A percentile compares a stretch with the other conserved stretches of the same genome.
Evolutionary conservation across 2,329 filamentous ascomycete genomes (phyloP).

Genomic region (Colletotrichum theobromicola): DNA sequence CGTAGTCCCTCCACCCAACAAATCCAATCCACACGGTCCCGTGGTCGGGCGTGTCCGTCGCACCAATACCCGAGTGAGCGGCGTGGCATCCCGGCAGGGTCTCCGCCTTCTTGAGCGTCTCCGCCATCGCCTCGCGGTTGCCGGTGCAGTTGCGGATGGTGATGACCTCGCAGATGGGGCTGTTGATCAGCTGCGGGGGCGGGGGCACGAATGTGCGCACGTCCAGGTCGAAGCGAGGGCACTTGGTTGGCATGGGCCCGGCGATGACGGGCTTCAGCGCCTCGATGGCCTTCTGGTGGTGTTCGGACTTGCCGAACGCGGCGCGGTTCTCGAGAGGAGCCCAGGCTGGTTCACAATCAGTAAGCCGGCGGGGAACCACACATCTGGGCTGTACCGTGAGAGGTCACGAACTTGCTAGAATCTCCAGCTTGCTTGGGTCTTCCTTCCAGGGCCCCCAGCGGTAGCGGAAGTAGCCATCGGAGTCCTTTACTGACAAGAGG

Average conservation of each 20-base stretch:
- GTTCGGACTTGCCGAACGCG: slow-evolving; percentile 1
- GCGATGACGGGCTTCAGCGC: not conserved
- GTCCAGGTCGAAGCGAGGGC: slow-evolving; percentile 11
- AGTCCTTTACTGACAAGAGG: slow-evolving; percentile 1
- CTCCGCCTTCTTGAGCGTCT: slow-evolving; percentile 3
- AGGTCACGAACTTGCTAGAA: not conserved
- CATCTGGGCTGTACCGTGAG: not conserved
- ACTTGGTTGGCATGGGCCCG: not conserved
- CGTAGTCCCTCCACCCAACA: slow-evolving; percentile 1
- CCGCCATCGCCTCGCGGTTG: not conserved
- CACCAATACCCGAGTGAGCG: not conserved
- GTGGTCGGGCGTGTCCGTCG: not conserved
- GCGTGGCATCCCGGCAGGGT: not conserved
- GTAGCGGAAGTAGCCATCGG: slow-evolving; percentile 15
- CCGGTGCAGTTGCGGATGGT: slow-evolving; percentile 2
- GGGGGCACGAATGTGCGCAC: not conserved
- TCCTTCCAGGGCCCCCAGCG: slow-evolving; percentile 18
- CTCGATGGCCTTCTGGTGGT: slow-evolving; percentile 10
- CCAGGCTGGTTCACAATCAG: not conserved
- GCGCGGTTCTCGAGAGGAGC: not conserved
- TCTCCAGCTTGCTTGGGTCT: slow-evolving; percentile 3
- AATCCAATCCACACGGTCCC: slow-evolving; percentile 16
- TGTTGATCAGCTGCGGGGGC: slow-evolving; percentile 13
- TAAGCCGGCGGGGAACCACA: no score
- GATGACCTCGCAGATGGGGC: slow-evolving; percentile 14